Evolutionary conservation across 768 basidiomycete genomes (phyloP).

Genomic region (Sarcomyxa edulis): DNA sequence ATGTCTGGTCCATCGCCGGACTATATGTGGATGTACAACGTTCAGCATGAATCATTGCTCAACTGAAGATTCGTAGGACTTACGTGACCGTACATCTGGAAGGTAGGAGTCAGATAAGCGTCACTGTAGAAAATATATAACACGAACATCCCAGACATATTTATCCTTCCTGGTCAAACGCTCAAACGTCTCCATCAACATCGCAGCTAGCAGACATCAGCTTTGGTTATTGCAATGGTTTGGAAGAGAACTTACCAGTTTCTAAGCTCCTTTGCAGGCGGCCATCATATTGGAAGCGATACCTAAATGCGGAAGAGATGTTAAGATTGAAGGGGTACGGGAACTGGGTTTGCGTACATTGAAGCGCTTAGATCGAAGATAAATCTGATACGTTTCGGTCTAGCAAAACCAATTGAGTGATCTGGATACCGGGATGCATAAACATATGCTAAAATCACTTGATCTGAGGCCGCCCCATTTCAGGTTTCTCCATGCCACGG

Average conservation of each 20-base stretch:
- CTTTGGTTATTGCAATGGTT: too few species aligned
- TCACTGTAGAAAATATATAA: neutral
- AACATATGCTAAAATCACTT: conserved; percentile 35
- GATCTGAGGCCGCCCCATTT: conserved; percentile 60
- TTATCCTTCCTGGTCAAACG: conserved; percentile 61
- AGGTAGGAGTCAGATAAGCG: conserved; percentile 4
- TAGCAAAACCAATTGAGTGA: conserved; percentile 15
- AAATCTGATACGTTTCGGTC: conserved; percentile 64
- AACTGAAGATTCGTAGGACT: conserved; percentile 14
- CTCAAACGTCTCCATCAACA: conserved; percentile 71
- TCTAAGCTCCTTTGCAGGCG: conserved; percentile 59
- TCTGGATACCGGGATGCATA: neutral
- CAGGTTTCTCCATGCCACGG: conserved; percentile 64
- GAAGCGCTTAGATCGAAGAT: conserved; percentile 68
- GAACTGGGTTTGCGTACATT: conserved; percentile 33
- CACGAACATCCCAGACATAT: conserved; percentile 71
- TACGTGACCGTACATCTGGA: conserved; percentile 62
- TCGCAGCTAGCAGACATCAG: conserved; percentile 41
- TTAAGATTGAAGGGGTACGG: too few species aligned
- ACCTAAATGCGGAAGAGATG: conserved; percentile 29
- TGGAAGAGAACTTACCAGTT: conserved; percentile 44
- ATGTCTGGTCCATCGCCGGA: conserved; percentile 62
- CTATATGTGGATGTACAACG: conserved; percentile 27
- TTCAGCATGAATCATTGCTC: neutral
- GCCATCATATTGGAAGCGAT: conserved; percentile 71